Base-by-base conservation (phyloP, 1,284 basidiomycete species). In the Sporisorium exsertum region DNA sequence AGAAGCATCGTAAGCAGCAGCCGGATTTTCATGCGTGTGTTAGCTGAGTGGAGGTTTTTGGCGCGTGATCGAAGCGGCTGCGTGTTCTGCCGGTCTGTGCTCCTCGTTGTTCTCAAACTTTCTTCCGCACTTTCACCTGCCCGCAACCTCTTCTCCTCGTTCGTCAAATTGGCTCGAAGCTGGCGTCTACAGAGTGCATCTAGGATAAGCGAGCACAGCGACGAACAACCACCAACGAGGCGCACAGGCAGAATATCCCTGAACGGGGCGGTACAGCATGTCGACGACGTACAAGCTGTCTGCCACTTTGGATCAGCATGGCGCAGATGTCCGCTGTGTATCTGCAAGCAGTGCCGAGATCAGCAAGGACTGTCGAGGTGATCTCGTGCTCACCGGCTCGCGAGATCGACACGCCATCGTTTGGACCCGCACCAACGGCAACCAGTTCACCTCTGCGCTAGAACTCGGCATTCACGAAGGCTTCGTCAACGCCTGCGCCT, bases 401-500 rank as follows among this genome's bases (percentile, higher is more conserved):
- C 56, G 76, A 56, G 79, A 78, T 47, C 54, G 43, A 20, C 77
- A 58, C 32, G 82, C 64, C 8, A 62, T 63, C 27, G n/a, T 77
- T 20, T 84, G 81, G 77, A 60, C 53, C 16, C 65, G 64, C 42
- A 63, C 52, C 50, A 61, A 35, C 69, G 69, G 40, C 62, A 81
- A 63, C 64, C 75, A 52, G 45, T 68, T 83, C 74, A 20, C 64
- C 52, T 49, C 64, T 3, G 63, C 60, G 2, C 22, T 63, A 6
- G 69, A 74, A 2, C 71, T 83, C 43, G 72, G 58, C 24, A 72
- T 77, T 12, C 77, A 84, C 58, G 76, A 67, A 26, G 83, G 82
- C 6, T 85, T 82, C 40, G 81, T 85, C 56, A 85, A 84, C 60
- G 72, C 81, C 0, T 79, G 74, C 32, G 67, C 78, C 13, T 24